Evolutionary conservation across 495 filamentous ascomycete genomes (phyloP), one percentile per base, ranked within the genome.

Genomic region (Penicillium antarcticum): DNA sequence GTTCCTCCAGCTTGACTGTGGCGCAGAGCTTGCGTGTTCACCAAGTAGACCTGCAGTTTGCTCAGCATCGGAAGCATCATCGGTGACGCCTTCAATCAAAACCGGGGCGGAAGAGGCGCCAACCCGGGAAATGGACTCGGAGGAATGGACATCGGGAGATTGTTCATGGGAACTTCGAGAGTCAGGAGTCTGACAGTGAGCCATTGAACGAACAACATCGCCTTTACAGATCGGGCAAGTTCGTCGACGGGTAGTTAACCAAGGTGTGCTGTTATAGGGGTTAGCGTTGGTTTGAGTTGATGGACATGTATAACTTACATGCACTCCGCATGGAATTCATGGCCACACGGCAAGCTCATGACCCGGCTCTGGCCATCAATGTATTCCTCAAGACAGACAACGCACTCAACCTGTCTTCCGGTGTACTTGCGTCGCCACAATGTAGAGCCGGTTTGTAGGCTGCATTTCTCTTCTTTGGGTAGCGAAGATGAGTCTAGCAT

Each of bases 211-310:
- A 18, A 97, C 94, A 29, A 98, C 95, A 59, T 98, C 94, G 21
- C 89, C 91, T 68, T 97, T 97, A 75, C 94, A 98, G 37, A 98
- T 97, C 5, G 94, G 94, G 58, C 94, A 98, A 21, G 95, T 97
- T 55, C 94, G 84, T 45, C 92, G 88, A 35, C 92, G 86, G 29
- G 92, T 97, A 9, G 90, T 96, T 31, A 98, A 73, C 94, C 94
- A 98, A n/a, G 95, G 95, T 12, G 94, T 97, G 65, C 92, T 97
- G 58, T 19, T 17, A 42, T n/a, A 47, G 4, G 2, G 31, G 51
- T 66, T 58, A 68, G 55, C 39, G 50, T 57, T 29, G 46, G 9
- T 19, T 1, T 31, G 31, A 4, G 3, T 13, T 34, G 12, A 31
- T 34, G 19, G 9, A 16, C 24, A 14, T n/a, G 32, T 33, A 33